Percentiles rank a stretch among this genome's conserved stretches.
phyloP scores from a whole-genome alignment of 768 basidiomycete species.

The Tephrocybe sp. region DNA sequence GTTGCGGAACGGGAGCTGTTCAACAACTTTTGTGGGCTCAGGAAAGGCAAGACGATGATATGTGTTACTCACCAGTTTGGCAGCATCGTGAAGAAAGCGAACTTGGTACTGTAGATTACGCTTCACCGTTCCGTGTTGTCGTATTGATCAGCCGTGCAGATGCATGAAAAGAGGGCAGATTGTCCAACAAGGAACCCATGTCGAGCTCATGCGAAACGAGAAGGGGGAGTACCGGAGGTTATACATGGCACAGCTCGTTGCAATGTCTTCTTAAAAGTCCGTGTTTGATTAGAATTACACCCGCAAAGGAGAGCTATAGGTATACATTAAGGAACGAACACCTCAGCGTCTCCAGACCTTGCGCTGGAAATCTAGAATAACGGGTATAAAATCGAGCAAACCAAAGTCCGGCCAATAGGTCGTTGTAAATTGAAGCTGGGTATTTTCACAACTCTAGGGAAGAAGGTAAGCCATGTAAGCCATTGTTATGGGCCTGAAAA shows the following conservation, averaged over 20 bases:
- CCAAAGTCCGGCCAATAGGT: conserved; percentile 96
- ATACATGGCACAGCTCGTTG: not conserved
- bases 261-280: not conserved
- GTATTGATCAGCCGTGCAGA: not conserved
- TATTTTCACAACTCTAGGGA: conserved; percentile 72
- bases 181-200: conserved; percentile 5
- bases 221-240: not conserved
- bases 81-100: conserved; percentile 36
- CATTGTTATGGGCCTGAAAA: no score
- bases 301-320: not conserved
- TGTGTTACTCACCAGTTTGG: conserved; percentile 59
- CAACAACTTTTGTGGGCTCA: conserved; percentile 31
- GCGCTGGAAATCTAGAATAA: conserved; percentile 86
- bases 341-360: conserved; percentile 51
- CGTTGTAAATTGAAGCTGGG: conserved; percentile 83
- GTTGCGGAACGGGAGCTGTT: conserved; percentile 51
- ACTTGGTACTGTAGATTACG: not conserved
- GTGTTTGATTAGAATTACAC: not conserved
- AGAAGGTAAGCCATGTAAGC: no score
- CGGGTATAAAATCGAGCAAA: conserved; percentile 80
- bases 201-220: not conserved
- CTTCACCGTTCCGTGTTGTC: not conserved
- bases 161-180: conserved; percentile 12
- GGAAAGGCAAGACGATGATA: conserved; percentile 52
- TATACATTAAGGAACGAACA: not conserved